Evolutionary conservation across 495 filamentous ascomycete species (phyloP).

Genomic region (Annulohypoxylon moriforme): DNA sequence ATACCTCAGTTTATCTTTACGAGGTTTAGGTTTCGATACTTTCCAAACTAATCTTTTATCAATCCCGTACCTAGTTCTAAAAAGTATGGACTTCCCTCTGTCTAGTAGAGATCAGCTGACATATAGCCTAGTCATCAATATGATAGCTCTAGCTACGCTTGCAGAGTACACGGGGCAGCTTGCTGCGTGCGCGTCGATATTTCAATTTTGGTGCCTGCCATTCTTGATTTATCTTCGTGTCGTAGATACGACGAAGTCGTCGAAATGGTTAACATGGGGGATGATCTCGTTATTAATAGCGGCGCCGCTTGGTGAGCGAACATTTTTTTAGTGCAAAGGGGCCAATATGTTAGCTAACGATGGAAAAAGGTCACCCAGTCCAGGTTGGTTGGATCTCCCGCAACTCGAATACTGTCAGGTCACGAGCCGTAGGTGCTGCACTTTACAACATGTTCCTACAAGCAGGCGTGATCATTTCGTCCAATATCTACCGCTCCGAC

Average conservation of each 20-base stretch:
- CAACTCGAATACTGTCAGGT: conserved; percentile 73
- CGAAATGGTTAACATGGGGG: conserved; percentile 66
- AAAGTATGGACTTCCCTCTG: conserved; percentile 44
- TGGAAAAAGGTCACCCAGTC: conserved; percentile 64
- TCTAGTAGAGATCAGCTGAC: conserved; percentile 22
- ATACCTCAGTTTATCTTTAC: conserved; percentile 76
- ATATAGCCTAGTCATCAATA: conserved; percentile 49
- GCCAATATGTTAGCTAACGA: not conserved
- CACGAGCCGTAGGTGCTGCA: conserved; percentile 69
- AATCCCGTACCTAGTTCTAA: conserved; percentile 53
- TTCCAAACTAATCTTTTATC: conserved; percentile 71
- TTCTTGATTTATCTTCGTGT: conserved; percentile 66
- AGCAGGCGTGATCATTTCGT: conserved; percentile 66
- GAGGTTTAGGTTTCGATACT: conserved; percentile 72
- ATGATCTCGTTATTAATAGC: conserved; percentile 68
- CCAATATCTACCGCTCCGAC: conserved; percentile 67
- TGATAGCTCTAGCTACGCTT: conserved; percentile 61
- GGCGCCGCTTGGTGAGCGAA: conserved; percentile 65
- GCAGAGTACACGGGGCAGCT: conserved; percentile 63
- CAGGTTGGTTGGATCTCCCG: conserved; percentile 73
- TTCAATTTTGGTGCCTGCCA: conserved; percentile 67
- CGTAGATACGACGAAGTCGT: conserved; percentile 56
- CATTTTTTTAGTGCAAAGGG: not conserved
- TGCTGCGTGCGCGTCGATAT: conserved; percentile 57
- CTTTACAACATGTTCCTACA: conserved; percentile 85